phyloP scores from a whole-genome alignment of 2,329 filamentous ascomycete species.

The Trichoderma sp. region DNA sequence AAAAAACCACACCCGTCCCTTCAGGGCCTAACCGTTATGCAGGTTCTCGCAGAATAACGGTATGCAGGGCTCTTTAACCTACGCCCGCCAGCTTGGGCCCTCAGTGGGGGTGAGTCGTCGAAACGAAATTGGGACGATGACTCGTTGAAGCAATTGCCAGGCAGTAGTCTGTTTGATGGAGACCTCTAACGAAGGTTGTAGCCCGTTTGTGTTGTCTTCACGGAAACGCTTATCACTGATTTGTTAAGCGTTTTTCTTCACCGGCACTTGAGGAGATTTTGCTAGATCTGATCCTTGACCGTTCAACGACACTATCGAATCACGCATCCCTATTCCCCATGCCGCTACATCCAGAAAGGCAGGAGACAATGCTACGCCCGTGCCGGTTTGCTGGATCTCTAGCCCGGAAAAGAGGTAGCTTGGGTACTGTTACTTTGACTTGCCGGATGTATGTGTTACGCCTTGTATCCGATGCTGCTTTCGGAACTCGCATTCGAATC shows the following conservation, averaged over 20 bases:
- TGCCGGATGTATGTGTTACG: neutral
- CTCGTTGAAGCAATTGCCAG: neutral
- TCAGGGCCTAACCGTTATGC: neutral
- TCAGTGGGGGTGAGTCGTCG: neutral
- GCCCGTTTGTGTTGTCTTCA: neutral
- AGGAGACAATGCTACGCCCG: neutral
- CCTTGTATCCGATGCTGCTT: neutral
- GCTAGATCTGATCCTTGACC: neutral
- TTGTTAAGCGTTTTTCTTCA: neutral
- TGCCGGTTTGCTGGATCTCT: neutral
- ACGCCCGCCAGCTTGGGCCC: neutral
- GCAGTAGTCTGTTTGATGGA: neutral
- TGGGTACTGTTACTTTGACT: neutral
- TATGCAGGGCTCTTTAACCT: slow-evolving; percentile 3
- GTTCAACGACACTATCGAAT: neutral
- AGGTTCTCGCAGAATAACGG: neutral
- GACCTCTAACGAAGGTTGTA: neutral
- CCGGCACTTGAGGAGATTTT: neutral
- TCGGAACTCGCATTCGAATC: neutral
- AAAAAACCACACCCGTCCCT: neutral
- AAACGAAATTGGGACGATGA: neutral
- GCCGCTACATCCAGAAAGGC: neutral
- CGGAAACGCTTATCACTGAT: neutral
- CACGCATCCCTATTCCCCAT: neutral
- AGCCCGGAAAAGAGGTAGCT: neutral